Percentiles rank a stretch among this genome's conserved stretches.
Conservation (phyloP, 768 basidiomycete genomes). For the Kwoniella sp. region DNA sequence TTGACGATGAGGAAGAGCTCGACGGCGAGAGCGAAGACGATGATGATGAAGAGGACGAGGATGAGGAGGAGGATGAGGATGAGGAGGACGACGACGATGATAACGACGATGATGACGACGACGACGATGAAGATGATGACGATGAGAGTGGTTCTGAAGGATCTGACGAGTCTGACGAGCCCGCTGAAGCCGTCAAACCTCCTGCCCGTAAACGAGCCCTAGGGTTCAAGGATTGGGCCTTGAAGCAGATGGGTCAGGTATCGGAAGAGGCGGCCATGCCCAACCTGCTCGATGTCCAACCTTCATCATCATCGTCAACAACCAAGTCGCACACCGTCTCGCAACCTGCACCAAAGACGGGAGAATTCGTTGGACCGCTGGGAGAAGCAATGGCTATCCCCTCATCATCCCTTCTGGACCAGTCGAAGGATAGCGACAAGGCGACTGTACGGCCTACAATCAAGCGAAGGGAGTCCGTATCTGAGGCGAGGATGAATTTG, state of each 20-base stretch:
- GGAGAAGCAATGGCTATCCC: slow-evolving; percentile 71
- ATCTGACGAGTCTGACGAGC: slow-evolving; percentile 32
- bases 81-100: slow-evolving; percentile 39
- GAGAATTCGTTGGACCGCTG: slow-evolving; percentile 66
- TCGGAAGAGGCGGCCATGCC: slow-evolving; percentile 13
- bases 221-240: slow-evolving; percentile 88
- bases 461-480: slow-evolving; percentile 68
- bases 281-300: slow-evolving; percentile 17
- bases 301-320: slow-evolving; percentile 42
- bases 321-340: background rate
- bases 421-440: slow-evolving; percentile 9
- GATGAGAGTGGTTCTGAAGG: slow-evolving; percentile 33
- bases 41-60: slow-evolving; percentile 28
- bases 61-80: slow-evolving; percentile 30
- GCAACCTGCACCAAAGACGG: slow-evolving; percentile 26
- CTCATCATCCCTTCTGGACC: slow-evolving; percentile 43
- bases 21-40: slow-evolving; percentile 40
- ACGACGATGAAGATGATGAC: slow-evolving; percentile 36
- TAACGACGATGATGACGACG: slow-evolving; percentile 18
- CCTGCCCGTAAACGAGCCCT: slow-evolving; percentile 47
- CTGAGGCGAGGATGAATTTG: slow-evolving; percentile 73
- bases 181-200: slow-evolving; percentile 31
- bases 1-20: slow-evolving; percentile 21
- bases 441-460: slow-evolving; percentile 59
- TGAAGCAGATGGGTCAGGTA: slow-evolving; percentile 66